These are phyloP conservation scores for Pyrenochaeta sp. DNA, from an alignment of 2,329 filamentous ascomycete species.

Conservation along the genomic window DNA sequence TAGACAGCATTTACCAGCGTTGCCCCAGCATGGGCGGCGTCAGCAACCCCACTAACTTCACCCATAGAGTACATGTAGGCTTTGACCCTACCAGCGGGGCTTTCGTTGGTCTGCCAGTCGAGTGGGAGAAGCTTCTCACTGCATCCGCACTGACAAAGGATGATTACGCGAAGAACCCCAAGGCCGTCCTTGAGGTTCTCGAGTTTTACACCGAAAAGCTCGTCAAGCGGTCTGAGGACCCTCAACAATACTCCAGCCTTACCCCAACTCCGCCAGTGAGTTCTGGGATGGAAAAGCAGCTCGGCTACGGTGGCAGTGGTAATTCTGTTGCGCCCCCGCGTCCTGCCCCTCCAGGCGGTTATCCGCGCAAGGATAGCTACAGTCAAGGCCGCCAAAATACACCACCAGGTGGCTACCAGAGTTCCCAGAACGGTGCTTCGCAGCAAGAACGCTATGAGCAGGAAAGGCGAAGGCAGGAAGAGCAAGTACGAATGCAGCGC, in stretches of 20 bases:
- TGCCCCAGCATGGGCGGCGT: slow-evolving; percentile 98
- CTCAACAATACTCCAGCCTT: slow-evolving; percentile 71
- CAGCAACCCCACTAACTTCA: slow-evolving; percentile 98
- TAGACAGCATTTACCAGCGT: slow-evolving; percentile 95
- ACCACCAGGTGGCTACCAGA: slow-evolving; percentile 40
- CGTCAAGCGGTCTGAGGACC: slow-evolving; percentile 77
- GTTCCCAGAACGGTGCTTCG: slow-evolving; percentile 45
- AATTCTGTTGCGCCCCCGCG: slow-evolving; percentile 59
- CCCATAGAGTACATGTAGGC: slow-evolving; percentile 94
- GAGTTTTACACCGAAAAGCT: slow-evolving; percentile 85
- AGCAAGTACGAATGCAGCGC: slow-evolving; percentile 51
- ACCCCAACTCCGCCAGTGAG: slow-evolving; percentile 71
- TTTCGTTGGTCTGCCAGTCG: slow-evolving; percentile 90
- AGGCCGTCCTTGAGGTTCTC: slow-evolving; percentile 74
- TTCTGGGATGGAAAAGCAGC: slow-evolving; percentile 56
- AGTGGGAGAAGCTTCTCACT: slow-evolving; percentile 97
- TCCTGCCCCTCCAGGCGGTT: slow-evolving; percentile 54
- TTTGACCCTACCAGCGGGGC: slow-evolving; percentile 96
- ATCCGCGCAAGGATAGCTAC: slow-evolving; percentile 57
- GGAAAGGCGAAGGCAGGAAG: slow-evolving; percentile 49
- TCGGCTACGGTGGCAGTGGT: slow-evolving; percentile 56
- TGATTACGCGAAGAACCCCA: slow-evolving; percentile 95
- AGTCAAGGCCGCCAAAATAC: slow-evolving; percentile 45
- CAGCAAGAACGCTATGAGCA: slow-evolving; percentile 44
- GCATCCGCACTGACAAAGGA: slow-evolving; percentile 98